phyloP scores from a whole-genome alignment of 192 early-diverging fungal species.

The Rhizophagus sp. region DNA sequence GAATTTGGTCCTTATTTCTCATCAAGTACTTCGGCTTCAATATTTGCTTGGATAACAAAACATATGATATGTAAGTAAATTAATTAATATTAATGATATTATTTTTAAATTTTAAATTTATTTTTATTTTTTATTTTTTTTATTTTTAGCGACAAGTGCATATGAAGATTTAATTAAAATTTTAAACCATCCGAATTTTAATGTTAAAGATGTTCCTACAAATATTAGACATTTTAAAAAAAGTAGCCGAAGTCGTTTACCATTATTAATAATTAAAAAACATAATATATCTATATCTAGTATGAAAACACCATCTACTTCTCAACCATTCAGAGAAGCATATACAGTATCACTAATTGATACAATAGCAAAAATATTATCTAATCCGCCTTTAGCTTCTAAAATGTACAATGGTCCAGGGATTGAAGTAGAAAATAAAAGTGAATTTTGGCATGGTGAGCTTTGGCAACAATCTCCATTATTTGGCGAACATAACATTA shows the following conservation, averaged over 20 bases:
- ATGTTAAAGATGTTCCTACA: background rate
- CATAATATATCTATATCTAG: background rate
- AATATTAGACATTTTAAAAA: background rate
- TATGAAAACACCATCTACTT: constrained; percentile 1
- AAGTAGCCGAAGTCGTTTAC: background rate
- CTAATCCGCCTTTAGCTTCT: background rate
- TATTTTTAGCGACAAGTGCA: background rate
- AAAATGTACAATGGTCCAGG: constrained; percentile 1
- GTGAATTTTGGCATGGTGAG: constrained; percentile 18
- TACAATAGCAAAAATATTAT: background rate
- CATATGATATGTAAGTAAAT: constrained; percentile 6
- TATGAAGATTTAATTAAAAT: constrained; percentile 6
- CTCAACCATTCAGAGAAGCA: background rate
- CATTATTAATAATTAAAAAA: background rate
- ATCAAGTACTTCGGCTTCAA: background rate
- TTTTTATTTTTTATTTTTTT: background rate
- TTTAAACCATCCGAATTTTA: background rate
- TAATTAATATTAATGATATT: background rate
- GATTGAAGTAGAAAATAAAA: constrained; percentile 3
- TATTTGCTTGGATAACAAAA: background rate
- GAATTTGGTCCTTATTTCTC: background rate
- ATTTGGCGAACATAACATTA: background rate
- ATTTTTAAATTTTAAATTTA: background rate
- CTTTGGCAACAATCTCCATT: constrained; percentile 5
- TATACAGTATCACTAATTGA: background rate